phyloP scores from a whole-genome alignment of 306 rosid genomes.

The Castanopsis chinensis region DNA sequence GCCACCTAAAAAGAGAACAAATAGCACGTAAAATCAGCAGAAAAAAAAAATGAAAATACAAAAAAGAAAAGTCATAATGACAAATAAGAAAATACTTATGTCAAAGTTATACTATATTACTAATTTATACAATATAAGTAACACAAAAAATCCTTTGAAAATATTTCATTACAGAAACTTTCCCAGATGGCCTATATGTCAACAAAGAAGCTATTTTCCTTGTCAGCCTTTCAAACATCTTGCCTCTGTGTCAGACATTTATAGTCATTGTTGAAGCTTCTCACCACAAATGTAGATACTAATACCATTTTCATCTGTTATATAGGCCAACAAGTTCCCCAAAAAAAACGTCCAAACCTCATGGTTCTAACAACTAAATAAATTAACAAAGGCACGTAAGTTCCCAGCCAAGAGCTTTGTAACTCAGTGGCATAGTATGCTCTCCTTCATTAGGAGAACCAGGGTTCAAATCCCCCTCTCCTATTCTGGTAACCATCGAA shows the following conservation, averaged over 20 bases:
- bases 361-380: background rate
- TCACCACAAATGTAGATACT: background rate
- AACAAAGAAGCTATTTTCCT: background rate
- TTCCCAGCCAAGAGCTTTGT: no score
- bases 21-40: constrained; percentile 11
- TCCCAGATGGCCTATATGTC: background rate
- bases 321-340: background rate
- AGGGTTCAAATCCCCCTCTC: no score
- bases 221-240: background rate
- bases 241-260: background rate
- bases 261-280: background rate
- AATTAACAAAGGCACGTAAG: no score
- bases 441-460: no score
- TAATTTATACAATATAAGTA: background rate
- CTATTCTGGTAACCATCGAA: no score
- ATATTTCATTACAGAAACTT: background rate
- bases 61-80: background rate
- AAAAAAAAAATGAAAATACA: constrained; percentile 7
- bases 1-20: constrained; percentile 57
- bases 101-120: constrained; percentile 9
- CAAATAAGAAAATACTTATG: background rate
- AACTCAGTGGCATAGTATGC: no score
- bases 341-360: background rate
- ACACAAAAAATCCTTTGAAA: constrained; percentile 2
- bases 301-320: background rate